These are phyloP conservation scores for Crithidia thermophila DNA, from an alignment of 208 protist genomes.

Conservation along the genomic window DNA sequence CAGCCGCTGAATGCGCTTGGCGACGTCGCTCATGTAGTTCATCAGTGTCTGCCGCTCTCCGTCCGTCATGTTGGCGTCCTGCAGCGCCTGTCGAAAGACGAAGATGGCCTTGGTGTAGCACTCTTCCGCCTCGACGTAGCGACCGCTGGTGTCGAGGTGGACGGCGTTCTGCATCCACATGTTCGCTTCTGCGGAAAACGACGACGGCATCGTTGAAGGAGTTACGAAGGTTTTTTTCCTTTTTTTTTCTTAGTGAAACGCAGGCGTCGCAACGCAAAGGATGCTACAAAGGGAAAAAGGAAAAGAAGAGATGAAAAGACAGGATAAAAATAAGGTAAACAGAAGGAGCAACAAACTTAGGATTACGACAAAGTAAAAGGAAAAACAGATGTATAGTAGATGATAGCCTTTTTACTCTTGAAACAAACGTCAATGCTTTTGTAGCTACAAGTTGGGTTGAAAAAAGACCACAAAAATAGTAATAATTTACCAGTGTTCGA, in stretches of 20 bases:
- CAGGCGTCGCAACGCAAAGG: too few species aligned
- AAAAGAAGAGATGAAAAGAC: not conserved
- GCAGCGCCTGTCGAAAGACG: conserved; percentile 41
- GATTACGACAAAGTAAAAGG: conserved; percentile 16
- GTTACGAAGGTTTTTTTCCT: not conserved
- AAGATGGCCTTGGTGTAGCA: conserved; percentile 65
- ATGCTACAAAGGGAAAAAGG: too few species aligned
- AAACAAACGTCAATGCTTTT: too few species aligned
- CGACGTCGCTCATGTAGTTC: conserved; percentile 69
- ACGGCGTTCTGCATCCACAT: conserved; percentile 61
- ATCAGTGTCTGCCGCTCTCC: conserved; percentile 40
- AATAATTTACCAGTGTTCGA: too few species aligned
- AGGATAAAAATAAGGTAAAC: too few species aligned
- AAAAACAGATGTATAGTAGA: conserved; percentile 14
- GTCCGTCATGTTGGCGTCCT: conserved; percentile 37
- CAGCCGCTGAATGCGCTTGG: conserved; percentile 56
- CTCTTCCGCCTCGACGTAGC: conserved; percentile 73
- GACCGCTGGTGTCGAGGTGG: conserved; percentile 43
- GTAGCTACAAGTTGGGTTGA: too few species aligned
- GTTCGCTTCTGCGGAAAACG: conserved; percentile 19
- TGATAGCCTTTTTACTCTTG: not conserved
- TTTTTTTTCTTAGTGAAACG: not conserved
- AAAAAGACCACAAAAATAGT: too few species aligned
- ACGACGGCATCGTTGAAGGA: conserved; percentile 12
- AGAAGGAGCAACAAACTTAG: not conserved